A percentile compares a stretch with the other conserved stretches of the same genome.
Conservation (phyloP, 768 basidiomycete genomes). For the Roridomyces roridus region DNA sequence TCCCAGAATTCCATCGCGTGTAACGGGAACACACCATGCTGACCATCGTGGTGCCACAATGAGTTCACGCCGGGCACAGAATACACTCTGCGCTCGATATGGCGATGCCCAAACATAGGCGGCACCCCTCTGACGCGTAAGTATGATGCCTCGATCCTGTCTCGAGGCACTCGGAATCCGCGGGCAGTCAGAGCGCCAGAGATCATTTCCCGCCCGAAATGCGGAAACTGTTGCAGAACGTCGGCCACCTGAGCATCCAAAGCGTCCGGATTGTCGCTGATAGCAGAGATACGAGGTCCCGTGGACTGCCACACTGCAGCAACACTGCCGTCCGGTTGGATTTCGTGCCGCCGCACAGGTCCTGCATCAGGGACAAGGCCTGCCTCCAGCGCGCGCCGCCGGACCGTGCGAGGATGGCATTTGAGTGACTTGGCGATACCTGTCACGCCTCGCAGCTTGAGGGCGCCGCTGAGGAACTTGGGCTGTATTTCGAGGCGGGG, state of each 20-base stretch:
- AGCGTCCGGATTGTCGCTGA: conserved; percentile 17
- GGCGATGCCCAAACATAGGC: conserved; percentile 17
- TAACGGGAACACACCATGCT: conserved; percentile 38
- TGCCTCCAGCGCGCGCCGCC: conserved; percentile 18
- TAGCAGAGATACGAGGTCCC: conserved; percentile 1
- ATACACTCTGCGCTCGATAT: conserved; percentile 26
- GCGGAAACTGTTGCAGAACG: conserved; percentile 18
- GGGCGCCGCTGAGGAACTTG: no score
- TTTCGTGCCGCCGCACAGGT: conserved; percentile 3
- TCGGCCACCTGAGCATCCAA: conserved; percentile 11
- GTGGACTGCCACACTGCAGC: background rate
- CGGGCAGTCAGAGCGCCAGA: conserved; percentile 11
- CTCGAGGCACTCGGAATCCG: conserved; percentile 12
- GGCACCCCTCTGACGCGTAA: conserved; percentile 12
- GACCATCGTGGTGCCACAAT: conserved; percentile 44
- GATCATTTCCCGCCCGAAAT: conserved; percentile 22
- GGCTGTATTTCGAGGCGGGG: no score
- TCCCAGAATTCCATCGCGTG: background rate
- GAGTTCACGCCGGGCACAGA: conserved; percentile 36
- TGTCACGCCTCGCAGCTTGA: no score
- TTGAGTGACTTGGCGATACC: no score
- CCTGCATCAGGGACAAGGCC: conserved; percentile 18
- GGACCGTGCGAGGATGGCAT: conserved; percentile 26
- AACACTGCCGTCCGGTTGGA: background rate
- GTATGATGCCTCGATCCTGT: conserved; percentile 13